Base-by-base conservation (phyloP, 2,329 filamentous ascomycete species). In the Penicillium sp. region DNA sequence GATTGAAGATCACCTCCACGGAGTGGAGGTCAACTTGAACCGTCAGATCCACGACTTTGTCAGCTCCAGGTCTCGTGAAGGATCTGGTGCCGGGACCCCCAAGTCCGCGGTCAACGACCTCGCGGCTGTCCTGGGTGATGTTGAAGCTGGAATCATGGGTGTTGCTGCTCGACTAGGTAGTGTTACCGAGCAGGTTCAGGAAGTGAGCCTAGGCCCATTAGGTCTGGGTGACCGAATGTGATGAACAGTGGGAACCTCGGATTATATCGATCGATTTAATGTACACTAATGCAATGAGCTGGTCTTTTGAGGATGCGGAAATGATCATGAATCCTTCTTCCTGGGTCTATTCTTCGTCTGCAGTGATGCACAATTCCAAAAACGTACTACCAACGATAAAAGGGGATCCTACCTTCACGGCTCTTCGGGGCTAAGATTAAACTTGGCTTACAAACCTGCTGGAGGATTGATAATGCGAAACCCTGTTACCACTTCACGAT, bases 1-100 rank as follows among this genome's bases (percentile, higher is more conserved):
- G 67, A 87, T 89, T 51, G 86, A 89, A 72, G 78, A 81, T 59
- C 85, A 88, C 66, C 76, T 89, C 58, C 79, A 85, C 57, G 82
- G 83, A 8, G 80, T 89, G n/a, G 85, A 88, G 69, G 77, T 79
- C 14, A 82, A 78, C 33, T 76, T 86, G 56, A 79, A 82, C 45
- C 81, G 85, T 57, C 82, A 87, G 69, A 78, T 87, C 56, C 82
- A 84, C 65, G 79, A 82, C 42, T 78, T 84, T 63, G 75, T 73
- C 44, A 70, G 74, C 31, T 75, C 70, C 37, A 71, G 71, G 47
- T 75, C 66, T 58, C 73, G 71, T 54, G 76, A 70, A 61, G 73
- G 75, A 27, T 65, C 65, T 26, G 67, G 53, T 69, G 73, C 51
- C 62, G 75, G 53, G 77, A 81, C 60, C 74, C 83, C 69, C 35